Evolutionary conservation across 2,329 filamentous ascomycete genomes (phyloP).

Genomic region (Sarocladiaceae sp.): DNA sequence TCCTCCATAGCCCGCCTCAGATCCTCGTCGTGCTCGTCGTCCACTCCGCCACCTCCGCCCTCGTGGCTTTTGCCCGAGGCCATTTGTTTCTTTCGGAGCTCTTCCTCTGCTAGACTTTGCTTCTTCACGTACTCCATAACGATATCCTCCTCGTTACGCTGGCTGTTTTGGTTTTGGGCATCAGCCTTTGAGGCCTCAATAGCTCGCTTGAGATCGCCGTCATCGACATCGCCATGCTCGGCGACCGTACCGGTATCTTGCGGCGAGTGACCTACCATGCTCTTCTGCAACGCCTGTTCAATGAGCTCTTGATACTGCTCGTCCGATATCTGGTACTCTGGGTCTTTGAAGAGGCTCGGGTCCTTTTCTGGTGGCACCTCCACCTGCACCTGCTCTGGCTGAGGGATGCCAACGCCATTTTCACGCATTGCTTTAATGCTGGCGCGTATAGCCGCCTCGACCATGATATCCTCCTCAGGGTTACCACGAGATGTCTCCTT

Average conservation of each 20-base stretch:
- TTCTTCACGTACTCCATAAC: slow-evolving; percentile 72
- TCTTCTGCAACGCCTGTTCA: slow-evolving; percentile 49
- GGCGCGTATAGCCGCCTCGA: slow-evolving; percentile 69
- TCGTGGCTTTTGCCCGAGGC: slow-evolving; percentile 21
- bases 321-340: slow-evolving; percentile 43
- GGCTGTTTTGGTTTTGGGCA: slow-evolving; percentile 32
- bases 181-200: slow-evolving; percentile 39
- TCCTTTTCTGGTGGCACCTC: slow-evolving; percentile 19
- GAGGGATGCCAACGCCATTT: slow-evolving; percentile 12
- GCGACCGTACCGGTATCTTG: slow-evolving; percentile 31
- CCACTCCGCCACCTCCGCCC: slow-evolving; percentile 22
- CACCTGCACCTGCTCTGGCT: slow-evolving; percentile 16
- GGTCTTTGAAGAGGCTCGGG: slow-evolving; percentile 28
- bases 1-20: slow-evolving; percentile 47
- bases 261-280: slow-evolving; percentile 38
- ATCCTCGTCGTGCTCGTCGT: slow-evolving; percentile 47
- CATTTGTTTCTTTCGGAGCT: slow-evolving; percentile 30
- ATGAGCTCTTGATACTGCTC: slow-evolving; percentile 52
- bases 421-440: slow-evolving; percentile 54
- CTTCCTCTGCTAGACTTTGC: slow-evolving; percentile 66
- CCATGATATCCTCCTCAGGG: slow-evolving; percentile 58
- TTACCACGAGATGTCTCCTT: slow-evolving; percentile 65
- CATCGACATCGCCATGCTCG: slow-evolving; percentile 24
- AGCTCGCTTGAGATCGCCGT: slow-evolving; percentile 39
- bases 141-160: slow-evolving; percentile 61